Evolutionary conservation across 2,329 filamentous ascomycete species (phyloP), one percentile per base, ranked within the genome.

Genomic region (Rosellinia necatrix): DNA sequence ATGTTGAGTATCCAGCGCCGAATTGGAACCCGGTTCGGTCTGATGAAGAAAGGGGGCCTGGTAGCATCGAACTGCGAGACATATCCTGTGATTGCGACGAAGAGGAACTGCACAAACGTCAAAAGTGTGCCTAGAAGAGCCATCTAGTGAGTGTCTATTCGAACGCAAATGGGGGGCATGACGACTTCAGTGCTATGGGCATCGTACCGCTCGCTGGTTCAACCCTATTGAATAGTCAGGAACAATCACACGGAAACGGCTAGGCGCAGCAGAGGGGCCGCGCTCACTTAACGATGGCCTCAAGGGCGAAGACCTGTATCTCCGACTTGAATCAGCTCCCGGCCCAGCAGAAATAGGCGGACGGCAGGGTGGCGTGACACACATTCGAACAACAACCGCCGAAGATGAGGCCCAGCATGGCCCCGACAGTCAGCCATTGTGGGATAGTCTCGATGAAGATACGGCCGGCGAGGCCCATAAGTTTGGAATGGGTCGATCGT

Each of bases 331-430:
- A 64, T 61, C 62, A 63, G 58, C 43, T 17, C 58, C 30, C 27
- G 9, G 21, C n/a, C 40, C 15, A 17, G 32, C 8, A 22, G 24
- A 43, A n/a, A n/a, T 3, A 42, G 13, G 10, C 13, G 46, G 13
- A 44, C 6, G 34, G 40, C 24, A 13, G 22, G 34, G 24, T 27
- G 19, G 46, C 6, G 27, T 35, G 50, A 75, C 61, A 15, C 38
- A 92, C 92, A 81, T 96, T 96, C 30, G 91, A 91, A 76, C 92
- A 96, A 71, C 92, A 96, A 25, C 94, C 94, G 48, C 94, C 94
- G 73, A 99, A 97, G 57, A 99, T 97, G 63, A 97, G 82, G 48
- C 81, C 81, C 55, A 93, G 81, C 82, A 96, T 96, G 54, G 81
- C 78, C 19, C 80, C 78, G 41, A 87, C 78, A 54, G 83, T 81